Percentiles rank a stretch among this genome's conserved stretches.
Evolutionary conservation across 805 yeast genomes (phyloP).

Genomic region (Scheffersomyces amazonensis): DNA sequence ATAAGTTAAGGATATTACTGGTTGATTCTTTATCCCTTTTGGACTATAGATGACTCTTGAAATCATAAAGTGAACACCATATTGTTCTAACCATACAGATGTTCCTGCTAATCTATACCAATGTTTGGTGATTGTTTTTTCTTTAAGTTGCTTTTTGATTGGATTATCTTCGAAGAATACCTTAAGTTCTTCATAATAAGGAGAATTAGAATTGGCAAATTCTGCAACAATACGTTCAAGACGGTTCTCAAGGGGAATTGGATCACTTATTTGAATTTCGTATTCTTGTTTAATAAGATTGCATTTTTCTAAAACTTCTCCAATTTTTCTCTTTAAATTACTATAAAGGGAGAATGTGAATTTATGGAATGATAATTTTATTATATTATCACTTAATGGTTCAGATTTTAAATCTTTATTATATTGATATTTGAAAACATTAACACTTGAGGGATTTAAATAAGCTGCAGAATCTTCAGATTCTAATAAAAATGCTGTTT

Average conservation of each 20-base stretch:
- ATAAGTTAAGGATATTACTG: conserved; percentile 21
- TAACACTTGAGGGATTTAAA: too few relatives aligned
- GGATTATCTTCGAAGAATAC: not conserved
- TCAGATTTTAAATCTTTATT: not conserved
- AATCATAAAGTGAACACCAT: conserved; percentile 29
- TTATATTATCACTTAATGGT: not conserved
- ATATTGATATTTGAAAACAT: not conserved
- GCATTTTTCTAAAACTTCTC: not conserved
- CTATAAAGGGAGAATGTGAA: not conserved
- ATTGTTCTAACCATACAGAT: conserved; percentile 29
- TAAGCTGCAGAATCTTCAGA: too few relatives aligned
- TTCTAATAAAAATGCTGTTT: too few relatives aligned
- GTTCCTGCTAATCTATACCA: conserved; percentile 33
- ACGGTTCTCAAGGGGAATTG: not conserved
- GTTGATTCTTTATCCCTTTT: conserved; percentile 17
- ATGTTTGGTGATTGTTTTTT: conserved; percentile 11
- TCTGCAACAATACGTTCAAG: not conserved
- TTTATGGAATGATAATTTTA: not conserved
- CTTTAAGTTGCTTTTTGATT: not conserved
- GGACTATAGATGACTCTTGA: conserved; percentile 25
- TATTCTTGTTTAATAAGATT: not conserved
- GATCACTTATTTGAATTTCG: not conserved
- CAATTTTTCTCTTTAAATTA: not conserved
- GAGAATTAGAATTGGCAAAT: not conserved
- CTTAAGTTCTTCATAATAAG: not conserved